Conservation (phyloP, 345 rosid genomes). For the Nasturtium officinale region DNA sequence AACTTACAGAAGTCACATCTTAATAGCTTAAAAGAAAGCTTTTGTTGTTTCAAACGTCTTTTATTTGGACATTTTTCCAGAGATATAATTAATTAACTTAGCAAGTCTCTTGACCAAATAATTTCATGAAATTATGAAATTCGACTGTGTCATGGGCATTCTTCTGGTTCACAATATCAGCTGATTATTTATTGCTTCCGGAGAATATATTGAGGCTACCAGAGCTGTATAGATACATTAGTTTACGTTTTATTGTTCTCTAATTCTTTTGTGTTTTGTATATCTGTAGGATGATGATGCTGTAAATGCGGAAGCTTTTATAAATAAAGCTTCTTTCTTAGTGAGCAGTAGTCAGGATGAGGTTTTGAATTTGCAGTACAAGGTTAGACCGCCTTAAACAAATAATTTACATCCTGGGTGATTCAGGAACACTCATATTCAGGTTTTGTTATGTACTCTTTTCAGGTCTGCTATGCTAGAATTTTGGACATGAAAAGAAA, state of each 20-base stretch:
- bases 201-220: neutral
- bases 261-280: constrained; percentile 24
- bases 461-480: constrained; percentile 93
- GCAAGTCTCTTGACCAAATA: constrained; percentile 19
- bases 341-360: constrained; percentile 96
- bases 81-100: neutral
- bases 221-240: neutral
- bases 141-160: neutral
- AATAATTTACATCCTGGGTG: constrained; percentile 4
- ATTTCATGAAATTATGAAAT: neutral
- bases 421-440: neutral
- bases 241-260: neutral
- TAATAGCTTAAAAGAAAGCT: neutral
- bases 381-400: constrained; percentile 50
- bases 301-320: constrained; percentile 93
- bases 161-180: neutral
- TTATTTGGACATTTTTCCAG: neutral
- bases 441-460: constrained; percentile 9
- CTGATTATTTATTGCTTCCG: neutral
- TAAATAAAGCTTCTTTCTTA: constrained; percentile 94
- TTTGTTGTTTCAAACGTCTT: neutral
- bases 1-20: constrained; percentile 1
- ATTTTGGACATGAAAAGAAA: constrained; percentile 96
- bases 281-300: constrained; percentile 93
- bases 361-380: constrained; percentile 85